Conservation (phyloP, 31 red algal genomes). For the Endocladia muricata region DNA sequence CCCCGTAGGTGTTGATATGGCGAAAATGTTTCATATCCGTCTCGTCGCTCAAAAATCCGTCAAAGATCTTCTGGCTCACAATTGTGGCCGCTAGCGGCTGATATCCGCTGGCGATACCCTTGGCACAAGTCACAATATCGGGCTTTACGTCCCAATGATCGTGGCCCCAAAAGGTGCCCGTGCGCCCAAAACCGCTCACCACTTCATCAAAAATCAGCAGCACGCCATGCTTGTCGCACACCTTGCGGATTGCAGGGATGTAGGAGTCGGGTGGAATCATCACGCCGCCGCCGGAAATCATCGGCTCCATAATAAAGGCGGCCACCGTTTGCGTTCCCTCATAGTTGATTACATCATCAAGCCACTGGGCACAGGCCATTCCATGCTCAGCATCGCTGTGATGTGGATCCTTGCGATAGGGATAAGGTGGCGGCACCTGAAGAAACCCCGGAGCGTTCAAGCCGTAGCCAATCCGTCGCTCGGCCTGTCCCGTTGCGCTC, state of each 20-base stretch:
- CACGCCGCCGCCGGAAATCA: background rate
- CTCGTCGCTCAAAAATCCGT: too few relatives aligned
- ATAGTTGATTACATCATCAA: background rate
- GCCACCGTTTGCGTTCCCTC: background rate
- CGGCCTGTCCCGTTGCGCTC: background rate
- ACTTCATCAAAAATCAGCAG: background rate
- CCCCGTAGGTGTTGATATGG: background rate
- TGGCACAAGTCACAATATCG: background rate
- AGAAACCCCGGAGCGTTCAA: background rate
- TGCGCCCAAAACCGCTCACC: background rate
- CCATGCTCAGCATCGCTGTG: background rate
- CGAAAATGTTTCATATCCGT: too few relatives aligned
- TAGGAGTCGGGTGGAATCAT: background rate
- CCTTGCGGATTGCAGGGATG: background rate
- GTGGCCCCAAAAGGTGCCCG: background rate
- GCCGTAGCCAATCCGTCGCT: background rate
- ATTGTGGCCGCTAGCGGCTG: background rate
- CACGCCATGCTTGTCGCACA: background rate
- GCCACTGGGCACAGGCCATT: background rate
- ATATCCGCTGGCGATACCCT: constrained; percentile 3
- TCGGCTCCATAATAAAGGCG: background rate
- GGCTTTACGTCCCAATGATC: background rate
- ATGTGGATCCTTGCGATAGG: background rate
- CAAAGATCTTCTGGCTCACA: background rate
- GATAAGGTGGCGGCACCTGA: background rate